phyloP scores from a whole-genome alignment of 768 basidiomycete species.

The Macrolepiota dolichaula region DNA sequence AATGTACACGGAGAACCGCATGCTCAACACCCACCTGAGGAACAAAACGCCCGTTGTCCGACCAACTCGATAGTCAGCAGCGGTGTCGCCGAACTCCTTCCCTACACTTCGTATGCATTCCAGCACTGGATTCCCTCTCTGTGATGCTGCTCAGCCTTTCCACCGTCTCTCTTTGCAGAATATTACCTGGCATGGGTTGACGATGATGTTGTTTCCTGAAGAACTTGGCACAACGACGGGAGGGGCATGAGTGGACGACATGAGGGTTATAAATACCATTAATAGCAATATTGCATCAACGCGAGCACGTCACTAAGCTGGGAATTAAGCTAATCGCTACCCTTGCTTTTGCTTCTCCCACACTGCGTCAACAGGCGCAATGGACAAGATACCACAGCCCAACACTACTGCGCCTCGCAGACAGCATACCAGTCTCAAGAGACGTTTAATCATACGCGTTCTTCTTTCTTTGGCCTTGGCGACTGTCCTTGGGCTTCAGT shows the following conservation, averaged over 20 bases:
- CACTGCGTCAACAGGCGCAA: slow-evolving; percentile 10
- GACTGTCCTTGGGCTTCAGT: neutral
- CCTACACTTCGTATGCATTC: slow-evolving; percentile 83
- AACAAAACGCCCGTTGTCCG: slow-evolving; percentile 90
- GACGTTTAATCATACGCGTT: slow-evolving; percentile 17
- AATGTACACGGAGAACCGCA: neutral
- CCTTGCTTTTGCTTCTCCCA: slow-evolving; percentile 3
- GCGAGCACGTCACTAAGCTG: neutral
- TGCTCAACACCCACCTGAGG: slow-evolving; percentile 63
- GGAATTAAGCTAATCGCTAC: neutral
- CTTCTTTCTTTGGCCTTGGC: slow-evolving; percentile 16
- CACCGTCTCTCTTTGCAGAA: neutral
- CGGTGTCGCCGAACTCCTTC: slow-evolving; percentile 93
- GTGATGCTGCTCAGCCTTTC: slow-evolving; percentile 4
- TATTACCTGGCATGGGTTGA: slow-evolving; percentile 58
- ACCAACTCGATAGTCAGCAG: slow-evolving; percentile 94
- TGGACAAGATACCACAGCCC: slow-evolving; percentile 32
- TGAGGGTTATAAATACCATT: slow-evolving; percentile 22
- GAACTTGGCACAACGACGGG: slow-evolving; percentile 64
- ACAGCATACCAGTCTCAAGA: slow-evolving; percentile 9
- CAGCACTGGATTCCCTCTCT: slow-evolving; percentile 90
- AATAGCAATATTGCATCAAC: slow-evolving; percentile 13
- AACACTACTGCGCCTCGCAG: slow-evolving; percentile 11
- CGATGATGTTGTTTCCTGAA: slow-evolving; percentile 58
- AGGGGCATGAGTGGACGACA: slow-evolving; percentile 27